Base-by-base conservation (phyloP, 148 eudicot genomes). In the Selenicereus undatus region DNA sequence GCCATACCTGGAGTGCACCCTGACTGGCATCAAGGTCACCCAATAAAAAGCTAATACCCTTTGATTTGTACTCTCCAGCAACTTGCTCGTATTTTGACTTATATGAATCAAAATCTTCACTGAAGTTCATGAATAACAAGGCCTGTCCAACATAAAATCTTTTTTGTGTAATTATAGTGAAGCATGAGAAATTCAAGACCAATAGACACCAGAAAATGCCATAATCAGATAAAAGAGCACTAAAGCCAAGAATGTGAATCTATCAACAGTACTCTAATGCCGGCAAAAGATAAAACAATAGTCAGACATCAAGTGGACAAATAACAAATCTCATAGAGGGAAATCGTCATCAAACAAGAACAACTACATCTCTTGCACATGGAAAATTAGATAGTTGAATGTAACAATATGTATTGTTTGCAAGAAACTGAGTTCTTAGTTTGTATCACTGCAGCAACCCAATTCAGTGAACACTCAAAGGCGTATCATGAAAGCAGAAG, bases 1-100 rank as follows among this genome's bases (percentile, higher is more conserved):
- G 60, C 77, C 48, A 74, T 86, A 93, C 99, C 99, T 92, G 97
- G 77, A 96, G 91, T 78, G 97, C 97, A 80, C 95, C 95, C 87
- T 91, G 89, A 86, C 98, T 91, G 72, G 93, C 90, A 42, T 93
- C 98, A 78, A 88, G 80, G 76, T 93, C 98, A 52, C 98, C 99
- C 78, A 96, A 78, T 54, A 96, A 86, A 82, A 96, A 96, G 89
- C 89, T 90, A 68, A 93, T 86, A 56, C 91, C 94, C 83, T 91
- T 83, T 54, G 95, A 92, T 82, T 93, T 96, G 86, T 87, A 89
- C 71, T 90, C 91, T 77, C 62, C 81, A 72, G 98, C 98, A 62
- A 92, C 93, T 70, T 96, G 94, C 54, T 88, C 89, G 76, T 92
- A 94, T 11, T 80, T 91, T 74, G 97, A 84, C 65, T 90, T 87